These are phyloP conservation scores for Fragosphaeria purpurea DNA, from an alignment of 2,329 filamentous ascomycete species.

Conservation along the genomic window DNA sequence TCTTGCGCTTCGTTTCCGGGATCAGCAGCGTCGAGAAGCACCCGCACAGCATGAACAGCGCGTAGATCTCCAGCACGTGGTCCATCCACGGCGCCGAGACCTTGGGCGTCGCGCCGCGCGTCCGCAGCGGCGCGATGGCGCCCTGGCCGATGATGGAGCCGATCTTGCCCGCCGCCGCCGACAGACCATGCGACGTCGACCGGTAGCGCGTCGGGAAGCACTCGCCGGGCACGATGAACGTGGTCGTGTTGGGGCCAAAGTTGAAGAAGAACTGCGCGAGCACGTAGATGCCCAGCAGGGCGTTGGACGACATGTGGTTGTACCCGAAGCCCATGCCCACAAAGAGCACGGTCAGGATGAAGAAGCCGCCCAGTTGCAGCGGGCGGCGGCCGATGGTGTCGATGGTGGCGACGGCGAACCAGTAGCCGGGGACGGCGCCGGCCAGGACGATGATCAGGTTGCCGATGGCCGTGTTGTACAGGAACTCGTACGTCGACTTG, in stretches of 20 bases:
- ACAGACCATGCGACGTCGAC: slow-evolving; percentile 48
- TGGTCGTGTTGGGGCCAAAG: slow-evolving; percentile 48
- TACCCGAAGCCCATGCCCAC: slow-evolving; percentile 55
- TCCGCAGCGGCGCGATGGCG: slow-evolving; percentile 45
- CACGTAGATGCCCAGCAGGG: slow-evolving; percentile 45
- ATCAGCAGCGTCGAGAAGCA: slow-evolving; percentile 59
- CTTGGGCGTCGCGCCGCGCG: slow-evolving; percentile 28
- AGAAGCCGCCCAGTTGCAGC: slow-evolving; percentile 59
- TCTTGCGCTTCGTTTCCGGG: slow-evolving; percentile 65
- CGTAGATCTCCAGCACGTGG: slow-evolving; percentile 66
- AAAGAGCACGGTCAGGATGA: slow-evolving; percentile 51
- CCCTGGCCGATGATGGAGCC: slow-evolving; percentile 48
- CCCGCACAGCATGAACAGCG: slow-evolving; percentile 68
- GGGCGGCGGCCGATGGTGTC: slow-evolving; percentile 69
- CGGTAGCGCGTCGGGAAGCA: slow-evolving; percentile 48
- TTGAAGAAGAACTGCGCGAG: slow-evolving; percentile 51
- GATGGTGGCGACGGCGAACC: slow-evolving; percentile 60
- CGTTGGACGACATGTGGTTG: slow-evolving; percentile 38
- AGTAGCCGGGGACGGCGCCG: slow-evolving; percentile 74
- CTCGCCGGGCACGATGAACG: slow-evolving; percentile 47
- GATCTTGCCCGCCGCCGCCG: slow-evolving; percentile 44
- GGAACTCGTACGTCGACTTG: slow-evolving; percentile 53
- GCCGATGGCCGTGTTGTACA: slow-evolving; percentile 66
- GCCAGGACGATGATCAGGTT: slow-evolving; percentile 72
- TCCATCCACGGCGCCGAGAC: slow-evolving; percentile 56